These are phyloP conservation scores for Tuber magnatum DNA, from an alignment of 495 filamentous ascomycete genomes.

Conservation along the genomic window DNA sequence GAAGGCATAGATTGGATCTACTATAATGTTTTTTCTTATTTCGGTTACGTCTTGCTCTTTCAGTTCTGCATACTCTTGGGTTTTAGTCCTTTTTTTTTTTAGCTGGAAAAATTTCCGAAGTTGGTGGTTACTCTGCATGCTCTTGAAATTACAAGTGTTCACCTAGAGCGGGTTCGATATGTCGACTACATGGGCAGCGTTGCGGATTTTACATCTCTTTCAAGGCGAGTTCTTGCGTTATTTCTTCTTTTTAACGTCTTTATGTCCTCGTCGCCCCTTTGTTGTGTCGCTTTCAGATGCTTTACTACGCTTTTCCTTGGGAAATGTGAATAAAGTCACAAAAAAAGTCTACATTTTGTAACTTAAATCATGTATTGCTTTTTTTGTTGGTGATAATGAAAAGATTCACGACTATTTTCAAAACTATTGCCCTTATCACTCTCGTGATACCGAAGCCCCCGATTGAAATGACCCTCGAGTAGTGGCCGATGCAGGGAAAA, in stretches of 20 bases:
- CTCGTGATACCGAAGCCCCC: not conserved
- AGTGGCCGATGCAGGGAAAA: not conserved
- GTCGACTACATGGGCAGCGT: constrained; percentile 4
- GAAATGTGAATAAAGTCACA: constrained; percentile 5
- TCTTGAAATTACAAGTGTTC: constrained; percentile 1
- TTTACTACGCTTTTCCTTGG: not conserved
- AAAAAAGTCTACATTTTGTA: constrained; percentile 5
- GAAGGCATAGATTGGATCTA: constrained; percentile 3
- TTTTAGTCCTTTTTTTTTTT: not conserved
- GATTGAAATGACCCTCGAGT: not conserved
- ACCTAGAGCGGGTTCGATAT: constrained; percentile 2
- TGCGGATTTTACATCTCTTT: not conserved
- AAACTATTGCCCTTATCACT: not conserved
- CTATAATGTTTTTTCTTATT: constrained; percentile 4
- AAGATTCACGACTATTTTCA: constrained; percentile 3
- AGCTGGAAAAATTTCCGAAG: not conserved
- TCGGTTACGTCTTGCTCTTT: not conserved
- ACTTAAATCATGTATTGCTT: constrained; percentile 4
- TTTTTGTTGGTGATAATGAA: constrained; percentile 5
- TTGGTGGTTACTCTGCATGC: not conserved
- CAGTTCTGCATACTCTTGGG: constrained; percentile 3
- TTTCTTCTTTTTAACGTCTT: not conserved
- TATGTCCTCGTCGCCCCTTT: not conserved
- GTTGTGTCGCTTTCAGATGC: not conserved
- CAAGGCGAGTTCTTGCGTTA: not conserved